Base-by-base conservation (phyloP, 2,329 filamentous ascomycete species). In the Penicillium sp. region DNA sequence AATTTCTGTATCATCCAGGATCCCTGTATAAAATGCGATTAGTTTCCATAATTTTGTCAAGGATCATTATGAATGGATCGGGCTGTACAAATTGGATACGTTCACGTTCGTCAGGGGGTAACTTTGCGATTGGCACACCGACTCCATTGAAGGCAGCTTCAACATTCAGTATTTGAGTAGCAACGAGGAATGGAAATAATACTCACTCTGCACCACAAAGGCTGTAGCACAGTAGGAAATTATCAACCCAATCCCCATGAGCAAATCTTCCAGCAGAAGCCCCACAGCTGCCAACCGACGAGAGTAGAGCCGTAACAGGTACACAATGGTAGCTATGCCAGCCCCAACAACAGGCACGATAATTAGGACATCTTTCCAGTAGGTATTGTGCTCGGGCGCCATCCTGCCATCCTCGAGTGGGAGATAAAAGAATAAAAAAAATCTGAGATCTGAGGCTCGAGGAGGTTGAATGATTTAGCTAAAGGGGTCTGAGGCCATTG, bases 1-100 rank as follows among this genome's bases (percentile, higher is more conserved):
- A 68, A 68, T n/a, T 68, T 70, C 15, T 66, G 60, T 7, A 64
- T 42, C 30, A 70, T 65, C 67, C 68, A 70, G 12, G 63, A 54
- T 22, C 56, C 44, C 67, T 69, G 50, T 22, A 30, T 50, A 55
- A 42, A 24, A 53, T n/a, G 30, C 6, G 1, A 24, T 19, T 35
- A 59, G 57, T 4, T 12, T 24, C 19, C 19, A 24, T n/a, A 15
- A 4, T 15, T 6, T 19, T 9, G 6, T 24, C 42, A 45, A 45
- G 22, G 22, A 12, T 24, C 12, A 45, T 24, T 10, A 3, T 15
- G 22, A 24, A 24, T 45, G 13, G 22, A 45, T 15, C 4, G 15
- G 22, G 7, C 10, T 10, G 38, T 61, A 63, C 63, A 40, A 65
- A 53, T 35, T 58, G 24, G 44, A 65, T 62, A 4, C 49, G 56